Base-by-base conservation (phyloP, 179 eudicot species). In the Corrigiola litoralis region DNA sequence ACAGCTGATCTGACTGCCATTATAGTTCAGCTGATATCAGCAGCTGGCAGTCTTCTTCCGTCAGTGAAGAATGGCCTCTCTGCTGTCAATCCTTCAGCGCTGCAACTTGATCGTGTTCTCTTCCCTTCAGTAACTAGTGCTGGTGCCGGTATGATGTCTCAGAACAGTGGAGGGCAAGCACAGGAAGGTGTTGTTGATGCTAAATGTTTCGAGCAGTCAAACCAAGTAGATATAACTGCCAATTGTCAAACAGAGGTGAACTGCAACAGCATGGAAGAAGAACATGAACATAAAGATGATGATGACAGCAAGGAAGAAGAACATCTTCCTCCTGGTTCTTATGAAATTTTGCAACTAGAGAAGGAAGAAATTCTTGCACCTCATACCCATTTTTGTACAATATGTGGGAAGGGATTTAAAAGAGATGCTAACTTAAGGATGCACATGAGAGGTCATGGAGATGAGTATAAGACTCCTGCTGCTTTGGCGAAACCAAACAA, bases 391-490 rank as follows among this genome's bases (percentile, higher is more conserved):
- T 92, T 92, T 52, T 92, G 98, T 70, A 81, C 84, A 11, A 90
- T 92, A 2, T 92, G 98, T 64, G 98, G 98, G 23, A 92, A 92
- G 65, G 96, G 98, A 21, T 92, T 92, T 74, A 92, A 92, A 66
- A 69, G 98, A 65, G 98, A 92, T 72, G 98, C 98, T 21, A 92
- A 92, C 70, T 70, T 92, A 36, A 75, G 98, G 47, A 92, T 92
- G 98, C 98, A 92, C 77, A 92, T 90, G 98, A 82, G 98, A 71
- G 98, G 98, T 57, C 98, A 92, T 23, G 98, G 98, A 25, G 98
- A 92, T 9, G 98, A 92, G 76, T 92, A 92, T 81, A 92, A 92
- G 72, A 92, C 96, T 24, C 82, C 95, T 1, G 98, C 95, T 40
- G 98, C 98, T 25, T 79, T 92, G 23, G 96, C 98, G 6, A 92